Evolutionary conservation across 495 filamentous ascomycete genomes (phyloP).

Genomic region (Aspergillus carlsbadensis): DNA sequence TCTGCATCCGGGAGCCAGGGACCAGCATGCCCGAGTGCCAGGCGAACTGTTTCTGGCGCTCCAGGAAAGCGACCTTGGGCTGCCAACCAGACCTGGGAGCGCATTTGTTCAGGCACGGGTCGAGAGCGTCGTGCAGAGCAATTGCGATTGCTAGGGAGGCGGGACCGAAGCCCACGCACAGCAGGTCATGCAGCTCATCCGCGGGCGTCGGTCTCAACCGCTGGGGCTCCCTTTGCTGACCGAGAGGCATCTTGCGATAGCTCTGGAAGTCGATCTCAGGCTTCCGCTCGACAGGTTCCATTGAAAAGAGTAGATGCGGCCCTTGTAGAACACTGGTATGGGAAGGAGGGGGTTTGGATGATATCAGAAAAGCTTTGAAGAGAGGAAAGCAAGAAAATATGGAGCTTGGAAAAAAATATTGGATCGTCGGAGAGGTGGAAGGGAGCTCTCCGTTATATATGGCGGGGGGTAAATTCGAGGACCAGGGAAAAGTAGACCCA

Average conservation of each 20-base stretch:
- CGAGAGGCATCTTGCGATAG: slow-evolving; percentile 23
- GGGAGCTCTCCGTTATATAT: slow-evolving; percentile 6
- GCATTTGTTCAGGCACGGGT: slow-evolving; percentile 33
- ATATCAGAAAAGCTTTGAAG: slow-evolving; percentile 1
- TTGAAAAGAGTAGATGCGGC: slow-evolving; percentile 8
- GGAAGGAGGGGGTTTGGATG: neutral
- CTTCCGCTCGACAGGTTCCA: slow-evolving; percentile 25
- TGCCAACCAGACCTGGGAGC: slow-evolving; percentile 25
- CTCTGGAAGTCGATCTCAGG: slow-evolving; percentile 22
- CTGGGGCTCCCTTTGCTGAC: slow-evolving; percentile 18
- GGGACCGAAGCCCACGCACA: slow-evolving; percentile 92
- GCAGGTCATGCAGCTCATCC: slow-evolving; percentile 70
- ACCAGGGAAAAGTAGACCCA: slow-evolving; percentile 5
- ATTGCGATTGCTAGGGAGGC: slow-evolving; percentile 92
- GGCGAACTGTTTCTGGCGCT: slow-evolving; percentile 77
- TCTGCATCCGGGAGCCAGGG: slow-evolving; percentile 93
- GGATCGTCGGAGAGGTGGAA: slow-evolving; percentile 9
- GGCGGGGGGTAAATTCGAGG: neutral
- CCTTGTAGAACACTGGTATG: neutral
- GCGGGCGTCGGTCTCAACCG: slow-evolving; percentile 32
- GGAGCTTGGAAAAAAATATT: slow-evolving; percentile 7
- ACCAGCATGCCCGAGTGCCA: slow-evolving; percentile 98
- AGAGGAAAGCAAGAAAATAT: neutral
- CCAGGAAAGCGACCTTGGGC: slow-evolving; percentile 79
- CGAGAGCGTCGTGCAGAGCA: slow-evolving; percentile 73